Evolutionary conservation across 1,139 yeast species (phyloP).

Genomic region (Scheffersomyces parashehatae): DNA sequence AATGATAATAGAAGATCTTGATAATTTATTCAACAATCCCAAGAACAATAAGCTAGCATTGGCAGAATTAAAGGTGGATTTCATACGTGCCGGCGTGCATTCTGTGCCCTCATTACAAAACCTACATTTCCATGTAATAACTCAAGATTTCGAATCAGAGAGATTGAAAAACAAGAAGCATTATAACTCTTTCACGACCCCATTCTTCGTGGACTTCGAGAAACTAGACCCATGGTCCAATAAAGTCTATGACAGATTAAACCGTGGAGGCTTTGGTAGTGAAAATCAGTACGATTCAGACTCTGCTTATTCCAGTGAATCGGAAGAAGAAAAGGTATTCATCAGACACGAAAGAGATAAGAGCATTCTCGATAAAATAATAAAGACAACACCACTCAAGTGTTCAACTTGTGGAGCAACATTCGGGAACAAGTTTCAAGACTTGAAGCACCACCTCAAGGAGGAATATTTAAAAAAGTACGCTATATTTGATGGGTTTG

Average conservation of each 20-base stretch:
- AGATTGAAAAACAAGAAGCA: conserved; percentile 63
- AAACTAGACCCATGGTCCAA: conserved; percentile 23
- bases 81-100: conserved; percentile 67
- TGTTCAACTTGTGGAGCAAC: conserved; percentile 52
- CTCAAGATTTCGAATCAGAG: conserved; percentile 59
- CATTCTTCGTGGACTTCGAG: conserved; percentile 60
- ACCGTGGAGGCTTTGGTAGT: conserved; percentile 1
- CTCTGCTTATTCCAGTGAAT: conserved; percentile 16
- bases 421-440: conserved; percentile 48
- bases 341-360: conserved; percentile 9
- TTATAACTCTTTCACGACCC: conserved; percentile 68
- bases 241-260: conserved; percentile 5
- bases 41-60: conserved; percentile 9
- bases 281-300: conserved; percentile 21
- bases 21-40: conserved; percentile 7
- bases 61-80: conserved; percentile 27
- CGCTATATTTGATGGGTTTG: not conserved
- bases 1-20: conserved; percentile 38
- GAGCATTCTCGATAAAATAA: conserved; percentile 21
- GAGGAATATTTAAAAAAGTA: conserved; percentile 9
- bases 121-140: conserved; percentile 71
- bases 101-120: conserved; percentile 69
- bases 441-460: conserved; percentile 47
- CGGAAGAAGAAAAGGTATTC: conserved; percentile 4
- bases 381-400: conserved; percentile 39